Base-by-base conservation (phyloP, 495 filamentous ascomycete genomes). In the Talaromyces borbonicus region DNA sequence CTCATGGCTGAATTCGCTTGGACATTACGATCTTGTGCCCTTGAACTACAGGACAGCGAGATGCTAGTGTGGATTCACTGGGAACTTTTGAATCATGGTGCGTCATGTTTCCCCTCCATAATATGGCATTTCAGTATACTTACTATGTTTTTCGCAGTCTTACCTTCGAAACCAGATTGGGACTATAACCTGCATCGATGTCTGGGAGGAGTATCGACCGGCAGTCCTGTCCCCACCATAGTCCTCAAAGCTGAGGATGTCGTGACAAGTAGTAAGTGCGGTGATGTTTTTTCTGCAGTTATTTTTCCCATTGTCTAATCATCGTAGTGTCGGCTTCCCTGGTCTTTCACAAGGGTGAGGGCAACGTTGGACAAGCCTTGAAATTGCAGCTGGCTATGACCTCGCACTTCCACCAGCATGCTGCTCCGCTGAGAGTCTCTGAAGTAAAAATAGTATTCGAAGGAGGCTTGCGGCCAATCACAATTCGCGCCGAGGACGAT, bases 361-460 rank as follows among this genome's bases (percentile, higher is more conserved):
- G 85, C 8, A 84, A 93, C 53, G 92, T 93, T 29, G 89, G 90
- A 14, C 85, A 95, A 51, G 71, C 72, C 38, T 66, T 87, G 46
- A 65, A 65, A 18, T 78, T 76, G n/a, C 90, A 97, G 53, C 69
- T 96, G 19, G 60, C 71, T 19, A 67, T 97, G 22, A 72, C 65
- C 12, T 96, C 88, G 1, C 76, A 68, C 47, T 81, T 90, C 9
- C 77, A 85, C 14, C 51, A 52, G 9, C 68, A 61, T 19, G 80
- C 84, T 1, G 66, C 68, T 5, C 81, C 87, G 0, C 63, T 95
- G 8, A 70, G 61, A 5, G 69, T 95, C 20, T 72, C 74, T 8
- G 69, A 74, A 42, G 55, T 96, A 5, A 75, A 76, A 50, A 60
- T 92, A 44, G 65, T 67, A 8, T 86, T 86, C 47, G 78, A 82